phyloP scores from a whole-genome alignment of 2,329 filamentous ascomycete species.

The Exophiala mesophila region DNA sequence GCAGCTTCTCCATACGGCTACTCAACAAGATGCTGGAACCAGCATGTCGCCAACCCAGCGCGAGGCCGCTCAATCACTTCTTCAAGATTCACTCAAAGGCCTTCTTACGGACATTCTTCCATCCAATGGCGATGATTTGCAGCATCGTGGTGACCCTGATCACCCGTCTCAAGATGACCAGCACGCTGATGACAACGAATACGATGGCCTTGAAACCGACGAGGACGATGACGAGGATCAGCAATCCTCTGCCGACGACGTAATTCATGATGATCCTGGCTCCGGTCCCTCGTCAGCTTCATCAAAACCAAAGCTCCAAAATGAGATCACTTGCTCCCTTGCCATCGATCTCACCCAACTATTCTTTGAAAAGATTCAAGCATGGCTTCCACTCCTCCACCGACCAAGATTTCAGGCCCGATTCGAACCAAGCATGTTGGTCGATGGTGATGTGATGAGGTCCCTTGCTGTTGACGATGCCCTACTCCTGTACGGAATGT shows the following conservation, averaged over 20 bases:
- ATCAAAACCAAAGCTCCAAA: too few relatives aligned
- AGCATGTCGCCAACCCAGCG: conserved; percentile 5
- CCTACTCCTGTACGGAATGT: conserved; percentile 19
- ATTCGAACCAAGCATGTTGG: conserved; percentile 9
- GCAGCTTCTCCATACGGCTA: conserved; percentile 15
- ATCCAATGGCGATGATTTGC: conserved; percentile 2
- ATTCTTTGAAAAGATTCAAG: conserved; percentile 87
- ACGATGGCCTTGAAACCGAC: not conserved
- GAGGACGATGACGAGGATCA: not conserved
- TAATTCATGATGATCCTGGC: too few relatives aligned
- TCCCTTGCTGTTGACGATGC: conserved; percentile 12
- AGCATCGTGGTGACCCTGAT: not conserved
- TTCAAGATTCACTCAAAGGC: conserved; percentile 14
- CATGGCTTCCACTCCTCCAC: conserved; percentile 81
- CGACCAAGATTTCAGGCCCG: conserved; percentile 62
- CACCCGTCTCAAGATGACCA: not conserved
- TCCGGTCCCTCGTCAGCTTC: too few relatives aligned
- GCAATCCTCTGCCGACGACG: not conserved
- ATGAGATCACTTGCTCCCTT: conserved; percentile 10
- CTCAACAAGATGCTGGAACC: conserved; percentile 5
- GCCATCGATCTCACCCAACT: conserved; percentile 82
- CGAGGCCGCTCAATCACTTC: conserved; percentile 8
- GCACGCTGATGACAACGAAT: not conserved
- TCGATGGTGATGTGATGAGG: conserved; percentile 16
- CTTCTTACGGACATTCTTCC: conserved; percentile 16